Evolutionary conservation across 1,139 yeast genomes (phyloP), one percentile per base, ranked within the genome.

Genomic region (Insectozyma bohioensis): DNA sequence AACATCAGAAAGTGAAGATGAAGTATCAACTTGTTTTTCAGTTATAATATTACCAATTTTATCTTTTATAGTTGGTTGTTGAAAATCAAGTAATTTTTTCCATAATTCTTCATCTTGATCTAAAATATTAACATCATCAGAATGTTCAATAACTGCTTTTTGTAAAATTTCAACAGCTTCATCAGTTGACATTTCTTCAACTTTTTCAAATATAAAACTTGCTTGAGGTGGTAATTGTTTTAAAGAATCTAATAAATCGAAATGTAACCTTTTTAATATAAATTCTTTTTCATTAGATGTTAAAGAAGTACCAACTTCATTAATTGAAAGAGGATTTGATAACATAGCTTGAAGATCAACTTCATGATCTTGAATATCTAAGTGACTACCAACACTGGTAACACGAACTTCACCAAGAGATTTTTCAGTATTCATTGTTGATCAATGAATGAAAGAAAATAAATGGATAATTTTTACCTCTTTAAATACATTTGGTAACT

Each of bases 401-500:
- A 29, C 13, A 12, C 7, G 24, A 22, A 17, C n/a, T 28, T 6
- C 11, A 24, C 15, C 5, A 15, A 13, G 6, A 13, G 6, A 8
- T 12, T 27, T 27, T 19, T 18, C 31, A 10, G 18, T 16, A 19
- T 15, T 17, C 26, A 11, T 12, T 13, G 7, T 20, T 5, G 12
- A n/a, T 24, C 12, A 20, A 90, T 92, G 97, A 92, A 92, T 75
- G 98, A 96, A 61, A 80, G 90, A 65, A 92, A 92, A 75, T 84
- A 92, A 63, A 97, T 92, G 55, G 98, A 22, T 22, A 12, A 22
- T 12, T 12, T 11, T 22, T n/a, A n/a, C 14, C 24, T 22, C 10
- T 20, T 22, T 7, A 20, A 20, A 20, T n/a, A 11, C 14, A 12
- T 20, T n/a, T n/a, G 23, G 10, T 5, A 6, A 20, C 10, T 6